These are phyloP conservation scores for Daedaleopsis sinensis DNA, from an alignment of 768 basidiomycete species.

Conservation along the genomic window DNA sequence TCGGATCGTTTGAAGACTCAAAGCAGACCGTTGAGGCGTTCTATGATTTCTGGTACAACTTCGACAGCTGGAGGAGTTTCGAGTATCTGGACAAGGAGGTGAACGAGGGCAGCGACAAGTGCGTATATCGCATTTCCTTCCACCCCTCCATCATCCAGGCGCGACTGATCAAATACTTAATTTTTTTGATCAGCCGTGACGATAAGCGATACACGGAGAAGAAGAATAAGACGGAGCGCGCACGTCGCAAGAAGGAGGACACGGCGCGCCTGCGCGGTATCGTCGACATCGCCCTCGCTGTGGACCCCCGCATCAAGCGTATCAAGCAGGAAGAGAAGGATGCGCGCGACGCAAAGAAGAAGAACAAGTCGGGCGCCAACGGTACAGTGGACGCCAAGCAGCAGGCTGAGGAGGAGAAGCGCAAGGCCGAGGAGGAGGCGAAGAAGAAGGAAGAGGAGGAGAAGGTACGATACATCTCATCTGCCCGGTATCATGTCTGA, in stretches of 20 bases:
- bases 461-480: constrained; percentile 48
- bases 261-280: constrained; percentile 84
- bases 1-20: constrained; percentile 70
- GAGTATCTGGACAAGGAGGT: constrained; percentile 99
- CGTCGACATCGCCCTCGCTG: constrained; percentile 80
- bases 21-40: constrained; percentile 89
- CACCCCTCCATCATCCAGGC: neutral
- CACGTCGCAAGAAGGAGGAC: constrained; percentile 96
- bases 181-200: constrained; percentile 66
- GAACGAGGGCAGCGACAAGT: constrained; percentile 97
- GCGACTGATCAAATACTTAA: neutral
- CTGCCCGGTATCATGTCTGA: neutral
- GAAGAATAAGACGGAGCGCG: constrained; percentile 98
- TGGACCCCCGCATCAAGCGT: constrained; percentile 95
- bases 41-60: constrained; percentile 99
- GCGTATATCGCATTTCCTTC: constrained; percentile 29
- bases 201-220: constrained; percentile 99
- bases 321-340: constrained; percentile 98
- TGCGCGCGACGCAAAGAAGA: constrained; percentile 90
- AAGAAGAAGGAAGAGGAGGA: constrained; percentile 83
- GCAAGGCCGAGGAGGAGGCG: constrained; percentile 54
- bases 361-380: constrained; percentile 48
- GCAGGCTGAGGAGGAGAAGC: constrained; percentile 72
- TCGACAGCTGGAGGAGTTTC: constrained; percentile 97
- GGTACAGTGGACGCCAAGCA: constrained; percentile 55